Base-by-base conservation (phyloP, 2,329 filamentous ascomycete species). In the Simplicillium sp. region DNA sequence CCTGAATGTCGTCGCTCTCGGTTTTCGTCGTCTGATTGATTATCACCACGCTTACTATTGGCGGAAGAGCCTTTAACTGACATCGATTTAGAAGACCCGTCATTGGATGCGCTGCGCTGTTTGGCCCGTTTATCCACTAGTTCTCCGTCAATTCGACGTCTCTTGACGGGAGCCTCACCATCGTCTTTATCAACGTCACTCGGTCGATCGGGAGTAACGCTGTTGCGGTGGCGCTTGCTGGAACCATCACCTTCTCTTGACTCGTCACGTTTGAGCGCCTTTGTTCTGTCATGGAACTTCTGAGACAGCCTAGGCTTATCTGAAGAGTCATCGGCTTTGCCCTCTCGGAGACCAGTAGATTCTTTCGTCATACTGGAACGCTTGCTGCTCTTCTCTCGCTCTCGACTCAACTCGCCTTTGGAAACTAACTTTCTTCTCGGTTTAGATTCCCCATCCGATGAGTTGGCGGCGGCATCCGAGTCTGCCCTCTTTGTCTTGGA, bases 381-480 rank as follows among this genome's bases (percentile, higher is more conserved):
- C 14, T 76, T 66, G 20, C 20, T 9, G 47, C 78, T 73, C 54
- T 72, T 74, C 40, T 77, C 71, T 14, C 73, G 65, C 51, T 78
- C 74, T 9, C 73, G 73, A 45, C 77, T 75, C 32, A 80, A 57
- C 42, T 82, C 78, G 39, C 71, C 73, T 29, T 78, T 78, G 1
- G 78, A 82, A 15, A 82, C 67, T 11, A 83, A 66, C 52, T 81
- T 83, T 32, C 76, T 67, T 17, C 78, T 64, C 2, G 77, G 77
- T 52, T 81, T 82, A 8, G 71, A 57, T 52, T 79, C 76, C 2
- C 69, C 77, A 51, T 74, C 74, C 29, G 75, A 79, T 1, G 73
- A 76, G 7, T 66, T 60, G 2, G 61, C 66, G 12, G 68, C 65
- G 17, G 65, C 46, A 37, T 82, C 78, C 1, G 72, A 66, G 39